These are phyloP conservation scores for Brassica hybrid DNA, from an alignment of 441 rosid species.

Conservation along the genomic window DNA sequence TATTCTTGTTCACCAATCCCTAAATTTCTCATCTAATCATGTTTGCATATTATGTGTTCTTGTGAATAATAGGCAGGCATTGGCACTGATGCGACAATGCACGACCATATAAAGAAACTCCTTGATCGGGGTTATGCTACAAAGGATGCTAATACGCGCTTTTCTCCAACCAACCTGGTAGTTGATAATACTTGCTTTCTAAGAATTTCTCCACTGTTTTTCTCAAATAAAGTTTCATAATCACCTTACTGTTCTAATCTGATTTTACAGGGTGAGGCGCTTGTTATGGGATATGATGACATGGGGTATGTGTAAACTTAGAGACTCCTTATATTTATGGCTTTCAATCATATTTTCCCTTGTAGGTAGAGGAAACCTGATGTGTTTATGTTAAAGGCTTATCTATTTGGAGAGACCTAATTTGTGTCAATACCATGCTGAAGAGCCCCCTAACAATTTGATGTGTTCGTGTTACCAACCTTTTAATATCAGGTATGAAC, in stretches of 20 bases:
- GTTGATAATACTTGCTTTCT: conserved; percentile 35
- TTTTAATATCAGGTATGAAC: conserved; percentile 67
- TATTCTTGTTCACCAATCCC: conserved; percentile 17
- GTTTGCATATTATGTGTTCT: conserved; percentile 8
- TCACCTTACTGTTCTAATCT: conserved; percentile 30
- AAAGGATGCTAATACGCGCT: conserved; percentile 84
- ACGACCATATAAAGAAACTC: conserved; percentile 97
- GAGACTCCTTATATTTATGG: conserved; percentile 12
- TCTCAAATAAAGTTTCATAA: conserved; percentile 11
- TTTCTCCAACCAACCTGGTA: conserved; percentile 95
- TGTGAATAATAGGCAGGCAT: conserved; percentile 75
- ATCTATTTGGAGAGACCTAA: conserved; percentile 21
- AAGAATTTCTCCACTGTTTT: background rate
- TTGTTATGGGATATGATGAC: conserved; percentile 98
- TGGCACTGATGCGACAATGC: conserved; percentile 99
- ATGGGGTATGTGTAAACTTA: conserved; percentile 78
- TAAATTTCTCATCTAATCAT: background rate
- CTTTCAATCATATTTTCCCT: no score
- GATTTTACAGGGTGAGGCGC: conserved; percentile 90
- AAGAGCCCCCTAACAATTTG: conserved; percentile 21
- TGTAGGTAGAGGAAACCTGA: no score
- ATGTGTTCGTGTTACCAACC: conserved; percentile 21
- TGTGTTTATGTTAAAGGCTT: conserved; percentile 4
- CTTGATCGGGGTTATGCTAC: conserved; percentile 96
- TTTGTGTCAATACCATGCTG: conserved; percentile 19